These are phyloP conservation scores for Cicer chorassanicum DNA, from an alignment of 306 rosid species.

Conservation along the genomic window DNA sequence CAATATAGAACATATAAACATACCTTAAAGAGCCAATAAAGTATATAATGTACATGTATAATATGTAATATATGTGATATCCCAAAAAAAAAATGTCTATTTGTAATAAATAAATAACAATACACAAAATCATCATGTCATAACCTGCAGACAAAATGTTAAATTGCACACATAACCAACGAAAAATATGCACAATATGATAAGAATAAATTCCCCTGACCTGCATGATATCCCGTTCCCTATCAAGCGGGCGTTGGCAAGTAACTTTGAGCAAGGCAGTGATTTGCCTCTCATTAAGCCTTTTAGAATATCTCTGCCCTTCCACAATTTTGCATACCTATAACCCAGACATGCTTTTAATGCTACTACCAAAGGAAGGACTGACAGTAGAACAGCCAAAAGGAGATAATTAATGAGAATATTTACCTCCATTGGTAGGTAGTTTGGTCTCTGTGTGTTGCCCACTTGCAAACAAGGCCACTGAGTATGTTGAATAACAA, in stretches of 20 bases:
- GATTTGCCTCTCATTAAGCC: conserved; percentile 86
- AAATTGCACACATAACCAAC: neutral
- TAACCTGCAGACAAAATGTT: neutral
- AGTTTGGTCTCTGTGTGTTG: conserved; percentile 85
- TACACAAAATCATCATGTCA: neutral
- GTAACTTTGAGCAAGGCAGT: conserved; percentile 89
- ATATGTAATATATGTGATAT: too few relatives aligned
- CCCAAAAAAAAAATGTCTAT: too few relatives aligned
- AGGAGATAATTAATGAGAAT: neutral
- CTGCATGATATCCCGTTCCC: conserved; percentile 86
- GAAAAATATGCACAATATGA: neutral
- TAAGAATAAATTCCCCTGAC: conserved; percentile 40
- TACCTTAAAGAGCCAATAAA: neutral
- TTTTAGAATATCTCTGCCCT: conserved; percentile 89
- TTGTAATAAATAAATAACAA: neutral
- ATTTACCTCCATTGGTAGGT: conserved; percentile 92
- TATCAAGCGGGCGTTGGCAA: conserved; percentile 90
- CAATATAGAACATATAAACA: neutral
- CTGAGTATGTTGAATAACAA: conserved; percentile 80
- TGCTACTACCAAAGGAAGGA: conserved; percentile 27
- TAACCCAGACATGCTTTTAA: conserved; percentile 37
- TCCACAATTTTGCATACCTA: conserved; percentile 98
- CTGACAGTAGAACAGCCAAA: neutral
- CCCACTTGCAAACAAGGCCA: conserved; percentile 99
- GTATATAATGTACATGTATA: neutral